These are phyloP conservation scores for Synchytrium microbalum DNA, from an alignment of 371 early-diverging fungal species.

Conservation along the genomic window DNA sequence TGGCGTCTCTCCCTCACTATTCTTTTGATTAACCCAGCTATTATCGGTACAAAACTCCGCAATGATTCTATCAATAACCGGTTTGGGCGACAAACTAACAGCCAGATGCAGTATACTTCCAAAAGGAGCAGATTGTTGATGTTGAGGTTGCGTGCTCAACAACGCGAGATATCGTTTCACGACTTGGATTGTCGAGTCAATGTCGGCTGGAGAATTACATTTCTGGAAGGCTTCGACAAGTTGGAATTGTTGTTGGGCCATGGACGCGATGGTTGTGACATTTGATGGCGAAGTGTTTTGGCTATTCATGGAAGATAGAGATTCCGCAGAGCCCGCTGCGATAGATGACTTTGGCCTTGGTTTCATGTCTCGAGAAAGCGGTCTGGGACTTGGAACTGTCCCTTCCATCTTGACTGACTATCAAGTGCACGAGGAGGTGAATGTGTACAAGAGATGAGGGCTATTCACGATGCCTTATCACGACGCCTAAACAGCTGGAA, in stretches of 20 bases:
- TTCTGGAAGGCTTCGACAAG: slow-evolving; percentile 26
- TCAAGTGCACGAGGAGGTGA: too few relatives aligned
- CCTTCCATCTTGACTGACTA: too few relatives aligned
- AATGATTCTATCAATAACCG: slow-evolving; percentile 26
- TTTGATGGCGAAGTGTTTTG: too few relatives aligned
- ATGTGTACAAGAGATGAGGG: too few relatives aligned
- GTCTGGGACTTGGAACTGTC: too few relatives aligned
- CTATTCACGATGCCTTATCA: too few relatives aligned
- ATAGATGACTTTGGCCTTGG: too few relatives aligned
- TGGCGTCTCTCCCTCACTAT: slow-evolving; percentile 30
- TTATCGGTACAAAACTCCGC: slow-evolving; percentile 10
- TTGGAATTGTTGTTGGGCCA: slow-evolving; percentile 22
- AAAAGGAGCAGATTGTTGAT: slow-evolving; percentile 15
- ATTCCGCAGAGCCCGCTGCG: too few relatives aligned
- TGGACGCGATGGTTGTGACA: too few relatives aligned
- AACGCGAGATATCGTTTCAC: slow-evolving; percentile 6
- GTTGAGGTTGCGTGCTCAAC: neutral
- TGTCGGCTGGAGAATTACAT: slow-evolving; percentile 17
- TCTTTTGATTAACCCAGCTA: slow-evolving; percentile 23
- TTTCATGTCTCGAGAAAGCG: too few relatives aligned
- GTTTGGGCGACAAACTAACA: slow-evolving; percentile 22
- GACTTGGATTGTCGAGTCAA: slow-evolving; percentile 14
- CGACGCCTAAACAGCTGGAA: too few relatives aligned
- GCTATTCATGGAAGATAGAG: too few relatives aligned
- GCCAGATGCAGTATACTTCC: slow-evolving; percentile 32